These are phyloP conservation scores for Alloteropsis angusta DNA, from an alignment of 202 grass and related monocot species.

Conservation along the genomic window DNA sequence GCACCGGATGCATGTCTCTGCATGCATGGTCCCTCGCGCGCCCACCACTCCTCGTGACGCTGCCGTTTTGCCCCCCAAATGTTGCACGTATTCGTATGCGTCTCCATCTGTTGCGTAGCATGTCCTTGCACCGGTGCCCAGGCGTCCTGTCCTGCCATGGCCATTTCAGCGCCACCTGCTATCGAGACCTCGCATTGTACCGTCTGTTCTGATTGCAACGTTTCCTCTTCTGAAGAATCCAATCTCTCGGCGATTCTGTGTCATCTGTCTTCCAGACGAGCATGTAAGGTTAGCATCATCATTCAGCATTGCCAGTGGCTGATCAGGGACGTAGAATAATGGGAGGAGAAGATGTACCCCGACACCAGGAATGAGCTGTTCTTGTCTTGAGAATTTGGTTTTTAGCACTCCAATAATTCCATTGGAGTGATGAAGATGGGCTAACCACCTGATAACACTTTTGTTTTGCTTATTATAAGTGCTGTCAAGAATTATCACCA, in stretches of 20 bases:
- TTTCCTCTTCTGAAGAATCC: background rate
- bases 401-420: constrained; percentile 14
- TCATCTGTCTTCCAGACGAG: background rate
- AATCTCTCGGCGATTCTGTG: background rate
- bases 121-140: background rate
- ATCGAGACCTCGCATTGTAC: background rate
- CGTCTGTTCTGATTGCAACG: background rate
- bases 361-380: background rate
- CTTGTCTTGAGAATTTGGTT: background rate
- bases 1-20: background rate
- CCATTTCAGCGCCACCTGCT: background rate
- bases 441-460: constrained; percentile 11
- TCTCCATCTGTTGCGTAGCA: constrained; percentile 6
- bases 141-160: background rate
- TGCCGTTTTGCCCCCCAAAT: background rate
- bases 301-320: background rate
- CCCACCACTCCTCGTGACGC: background rate
- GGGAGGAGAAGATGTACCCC: background rate
- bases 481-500: background rate
- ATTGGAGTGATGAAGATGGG: constrained; percentile 8
- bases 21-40: background rate
- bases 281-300: background rate
- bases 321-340: background rate
- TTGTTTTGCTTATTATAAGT: background rate
- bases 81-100: background rate